Evolutionary conservation across 306 rosid species (phyloP), one percentile per base, ranked within the genome.

Genomic region (Sophora flavescens): DNA sequence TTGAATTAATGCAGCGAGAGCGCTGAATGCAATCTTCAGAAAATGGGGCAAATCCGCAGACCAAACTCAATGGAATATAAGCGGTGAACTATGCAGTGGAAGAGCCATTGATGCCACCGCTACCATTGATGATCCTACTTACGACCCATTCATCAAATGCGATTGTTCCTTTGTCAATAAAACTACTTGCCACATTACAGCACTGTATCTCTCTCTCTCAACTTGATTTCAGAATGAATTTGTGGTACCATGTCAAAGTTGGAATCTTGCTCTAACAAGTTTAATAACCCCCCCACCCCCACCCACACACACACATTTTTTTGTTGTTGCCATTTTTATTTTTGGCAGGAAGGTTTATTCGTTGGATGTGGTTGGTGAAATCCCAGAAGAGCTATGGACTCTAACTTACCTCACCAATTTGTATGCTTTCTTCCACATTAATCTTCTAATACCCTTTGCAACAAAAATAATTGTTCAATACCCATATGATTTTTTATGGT

Each of bases 311-410:
- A n/a, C n/a, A n/a, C n/a, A n/a, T 59, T 22, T 22, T 22, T 22
- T 44, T 4, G 8, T 0, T 1, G 0, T 1, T 11, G 10, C 2
- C 3, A 8, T 26, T 22, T 22, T 57, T 2, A 8, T 57, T 52
- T 74, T 41, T 52, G 10, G 61, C 91, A 93, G 98, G 90, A 87
- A 70, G 82, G 91, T 88, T 61, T 88, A 74, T 86, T 75, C 86
- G 30, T 0, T 45, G 50, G 76, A 86, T 41, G 86, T 83, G 69
- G 67, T 57, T 35, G 88, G 92, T 64, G 90, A 80, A 42, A 86
- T 93, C 50, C 97, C 97, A 3, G 80, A 83, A 3, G 97, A 88
- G 83, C 78, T 91, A 30, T 89, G 98, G 98, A 90, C 86, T 71
- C 85, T 91, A 41, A 78, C 83, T 18, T 84, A 33, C 75, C 96